Evolutionary conservation across 306 rosid species (phyloP), one percentile per base, ranked within the genome.

Genomic region (Arachis stenosperma): DNA sequence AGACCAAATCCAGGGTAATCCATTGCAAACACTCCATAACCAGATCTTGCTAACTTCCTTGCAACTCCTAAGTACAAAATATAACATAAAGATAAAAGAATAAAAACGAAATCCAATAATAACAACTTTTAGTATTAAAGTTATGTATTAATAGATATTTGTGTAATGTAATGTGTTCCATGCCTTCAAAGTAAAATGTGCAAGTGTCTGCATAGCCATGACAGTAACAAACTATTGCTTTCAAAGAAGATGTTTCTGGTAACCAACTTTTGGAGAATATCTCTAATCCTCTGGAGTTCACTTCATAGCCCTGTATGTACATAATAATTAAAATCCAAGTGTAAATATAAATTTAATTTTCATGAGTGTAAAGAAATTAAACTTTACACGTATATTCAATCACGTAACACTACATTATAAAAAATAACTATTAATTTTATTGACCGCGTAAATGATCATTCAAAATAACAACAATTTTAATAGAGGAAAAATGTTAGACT

Each of bases 1-100:
- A 94, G 99, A 57, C 99, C 99, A 77, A 91, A 88, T 70, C 97
- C 99, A 48, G 97, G 97, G 84, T 88, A 94, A 79, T 94, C 99
- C 91, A 94, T 78, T 75, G 97, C 86, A 80, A 94, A 91, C 70
- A 94, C 97, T 50, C 90, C 95, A 84, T 81, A 94, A 36, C 96
- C 97, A 42, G 86, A 62, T 78, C 79, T 75, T 55, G 93, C 99
- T 84, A 94, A 82, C 82, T 91, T 94, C 77, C 95, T 88, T 12
- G 99, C 99, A 78, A 88, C 78, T 76, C 99, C 98, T 92, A 61
- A 61, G 76, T 41, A 12, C 46, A 43, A 76, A n/a, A 57, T 56
- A 41, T 39, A 66, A 54, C 39, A 60, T 22, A 75, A 50, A 33
- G 37, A 33, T 33, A 33, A 33, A 2, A 33, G 0, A 2, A 33